A percentile compares a stretch with the other conserved stretches of the same genome.
phyloP scores from a whole-genome alignment of 805 yeast genomes.

The Starmerella khaoyaiensis region DNA sequence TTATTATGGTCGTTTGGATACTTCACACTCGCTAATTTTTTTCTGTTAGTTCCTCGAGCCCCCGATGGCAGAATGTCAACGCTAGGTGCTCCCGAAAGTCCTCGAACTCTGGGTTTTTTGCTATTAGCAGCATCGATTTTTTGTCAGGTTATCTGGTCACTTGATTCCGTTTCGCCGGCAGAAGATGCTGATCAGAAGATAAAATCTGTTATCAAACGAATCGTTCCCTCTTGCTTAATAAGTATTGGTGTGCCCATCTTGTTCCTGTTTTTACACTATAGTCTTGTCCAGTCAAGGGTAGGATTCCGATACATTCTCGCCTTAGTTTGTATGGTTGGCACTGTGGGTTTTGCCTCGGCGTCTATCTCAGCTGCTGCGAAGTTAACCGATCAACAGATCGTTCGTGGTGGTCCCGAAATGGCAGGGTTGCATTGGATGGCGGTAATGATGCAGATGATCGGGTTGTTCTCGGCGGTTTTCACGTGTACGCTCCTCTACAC shows the following conservation, averaged over 20 bases:
- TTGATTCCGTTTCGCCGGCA: constrained; percentile 8
- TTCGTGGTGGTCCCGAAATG: constrained; percentile 8
- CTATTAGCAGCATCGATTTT: constrained; percentile 1
- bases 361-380: not conserved
- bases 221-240: not conserved
- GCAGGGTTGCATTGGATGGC: constrained; percentile 18
- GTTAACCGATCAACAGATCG: constrained; percentile 4
- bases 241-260: not conserved
- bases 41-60: constrained; percentile 7
- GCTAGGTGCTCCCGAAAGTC: constrained; percentile 6
- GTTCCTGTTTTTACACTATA: constrained; percentile 1
- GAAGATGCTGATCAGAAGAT: not conserved
- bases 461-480: constrained; percentile 13
- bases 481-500: constrained; percentile 15
- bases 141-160: constrained; percentile 9
- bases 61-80: not conserved
- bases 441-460: constrained; percentile 19
- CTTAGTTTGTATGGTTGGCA: not conserved
- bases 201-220: not conserved
- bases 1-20: constrained; percentile 6
- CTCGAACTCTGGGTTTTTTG: constrained; percentile 5
- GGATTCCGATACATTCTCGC: constrained; percentile 5
- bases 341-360: not conserved
- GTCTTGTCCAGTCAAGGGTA: constrained; percentile 2
- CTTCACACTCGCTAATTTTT: constrained; percentile 5